Evolutionary conservation across 331 rosid genomes (phyloP).

Genomic region (Ulmus americana): DNA sequence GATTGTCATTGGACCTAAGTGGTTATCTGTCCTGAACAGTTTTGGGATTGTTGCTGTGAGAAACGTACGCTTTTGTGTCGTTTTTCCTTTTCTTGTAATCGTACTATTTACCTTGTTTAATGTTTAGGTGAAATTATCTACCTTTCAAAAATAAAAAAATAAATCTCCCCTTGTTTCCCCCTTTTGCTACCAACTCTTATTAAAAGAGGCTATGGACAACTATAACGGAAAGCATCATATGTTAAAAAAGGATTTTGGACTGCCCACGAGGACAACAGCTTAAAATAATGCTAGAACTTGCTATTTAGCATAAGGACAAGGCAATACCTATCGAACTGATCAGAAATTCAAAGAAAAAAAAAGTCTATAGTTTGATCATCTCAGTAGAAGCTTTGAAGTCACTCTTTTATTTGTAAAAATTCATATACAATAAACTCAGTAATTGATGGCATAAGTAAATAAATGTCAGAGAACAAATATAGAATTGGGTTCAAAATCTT

Average conservation of each 20-base stretch:
- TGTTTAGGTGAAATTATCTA: no score
- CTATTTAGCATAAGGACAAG: not conserved
- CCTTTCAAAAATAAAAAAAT: no score
- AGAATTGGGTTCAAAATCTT: slow-evolving; percentile 27
- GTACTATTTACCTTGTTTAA: no score
- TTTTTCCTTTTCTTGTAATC: no score
- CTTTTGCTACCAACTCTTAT: no score
- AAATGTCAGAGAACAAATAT: not conserved
- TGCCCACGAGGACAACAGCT: not conserved
- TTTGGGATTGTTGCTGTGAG: no score
- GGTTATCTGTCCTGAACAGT: no score
- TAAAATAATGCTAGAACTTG: not conserved
- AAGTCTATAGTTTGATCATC: not conserved
- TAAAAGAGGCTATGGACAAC: not conserved
- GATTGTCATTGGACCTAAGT: no score
- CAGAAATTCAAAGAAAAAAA: not conserved
- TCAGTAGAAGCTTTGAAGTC: not conserved
- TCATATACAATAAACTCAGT: not conserved
- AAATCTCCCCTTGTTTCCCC: no score
- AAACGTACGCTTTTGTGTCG: no score
- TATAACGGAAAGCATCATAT: not conserved
- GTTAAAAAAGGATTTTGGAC: no score
- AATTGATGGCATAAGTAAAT: not conserved
- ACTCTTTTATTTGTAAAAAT: no score
- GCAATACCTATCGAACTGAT: not conserved